Evolutionary conservation across 179 eudicot species (phyloP), one percentile per base, ranked within the genome.

Genomic region (Spinacia oleracea): DNA sequence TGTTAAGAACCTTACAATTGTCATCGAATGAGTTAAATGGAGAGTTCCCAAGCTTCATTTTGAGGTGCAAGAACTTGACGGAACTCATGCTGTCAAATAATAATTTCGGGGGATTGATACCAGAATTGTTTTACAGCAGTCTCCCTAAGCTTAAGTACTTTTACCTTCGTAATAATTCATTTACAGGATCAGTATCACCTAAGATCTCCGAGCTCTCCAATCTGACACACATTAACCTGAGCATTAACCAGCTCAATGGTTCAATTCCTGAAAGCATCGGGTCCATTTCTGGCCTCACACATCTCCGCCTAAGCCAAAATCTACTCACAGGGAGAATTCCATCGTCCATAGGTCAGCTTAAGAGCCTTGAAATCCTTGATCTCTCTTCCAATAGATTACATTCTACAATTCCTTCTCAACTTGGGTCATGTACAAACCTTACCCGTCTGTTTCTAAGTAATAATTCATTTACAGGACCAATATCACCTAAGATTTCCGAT

Each of bases 341-440:
- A 55, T 70, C 90, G 66, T 88, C 90, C 51, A 58, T 92, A 55
- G 94, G 94, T n/a, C 73, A 81, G 40, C 90, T 92, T 70, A 77
- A 65, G 71, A 85, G 79, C 64, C 93, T 92, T 46, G 72, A 83
- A 51, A 27, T 0, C 18, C 88, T 92, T 40, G 86, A 88, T 76
- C 87, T 90, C 11, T 10, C 23, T 4, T 56, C 20, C 31, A 91
- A 86, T 64, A 4, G 10, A 42, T 73, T 92, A 73, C 88, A 86
- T 60, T 89, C 93, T 18, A 78, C 88, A 4, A 85, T 92, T 78
- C 92, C 96, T 60, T 75, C 83, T 23, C 91, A 86, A 77, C 85
- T 92, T 48, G 97, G 97, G 42, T 53, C 60, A 34, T 89, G 93
- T 72, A 81, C n/a, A n/a, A n/a, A n/a, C n/a, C n/a, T n/a, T n/a